Percentiles rank a stretch among this genome's conserved stretches.
Conservation (phyloP, 73 alveolate genomes). For the Paramecium caudatum region DNA sequence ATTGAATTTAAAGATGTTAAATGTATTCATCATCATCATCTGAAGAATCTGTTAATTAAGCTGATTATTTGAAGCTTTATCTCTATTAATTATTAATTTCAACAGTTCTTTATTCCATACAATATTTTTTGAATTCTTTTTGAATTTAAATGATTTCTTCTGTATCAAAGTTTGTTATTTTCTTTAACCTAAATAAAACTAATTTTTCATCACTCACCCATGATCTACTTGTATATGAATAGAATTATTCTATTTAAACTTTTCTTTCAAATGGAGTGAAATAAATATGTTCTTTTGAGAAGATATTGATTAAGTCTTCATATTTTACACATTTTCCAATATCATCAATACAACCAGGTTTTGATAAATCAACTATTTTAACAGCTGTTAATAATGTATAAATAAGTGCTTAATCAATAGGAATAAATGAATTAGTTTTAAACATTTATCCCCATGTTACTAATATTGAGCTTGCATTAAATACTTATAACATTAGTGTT, state of each 20-base stretch:
- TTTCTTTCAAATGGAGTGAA: constrained; percentile 34
- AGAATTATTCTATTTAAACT: constrained; percentile 16
- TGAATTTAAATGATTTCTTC: constrained; percentile 28
- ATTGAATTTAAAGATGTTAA: not conserved
- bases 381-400: not conserved
- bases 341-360: not conserved
- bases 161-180: constrained; percentile 40
- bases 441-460: constrained; percentile 61
- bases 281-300: not conserved
- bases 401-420: constrained; percentile 17
- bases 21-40: constrained; percentile 33
- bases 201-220: constrained; percentile 62
- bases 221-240: constrained; percentile 37
- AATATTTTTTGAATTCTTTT: constrained; percentile 36
- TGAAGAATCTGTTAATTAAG: constrained; percentile 52
- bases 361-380: not conserved
- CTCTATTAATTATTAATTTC: not conserved
- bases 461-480: constrained; percentile 36
- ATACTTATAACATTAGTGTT: constrained; percentile 10
- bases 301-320: not conserved
- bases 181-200: constrained; percentile 32
- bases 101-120: constrained; percentile 31
- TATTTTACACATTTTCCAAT: not conserved
- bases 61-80: constrained; percentile 13
- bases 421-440: not conserved